Evolutionary conservation across 2,329 filamentous ascomycete genomes (phyloP).

Genomic region (Diaporthe velutina): DNA sequence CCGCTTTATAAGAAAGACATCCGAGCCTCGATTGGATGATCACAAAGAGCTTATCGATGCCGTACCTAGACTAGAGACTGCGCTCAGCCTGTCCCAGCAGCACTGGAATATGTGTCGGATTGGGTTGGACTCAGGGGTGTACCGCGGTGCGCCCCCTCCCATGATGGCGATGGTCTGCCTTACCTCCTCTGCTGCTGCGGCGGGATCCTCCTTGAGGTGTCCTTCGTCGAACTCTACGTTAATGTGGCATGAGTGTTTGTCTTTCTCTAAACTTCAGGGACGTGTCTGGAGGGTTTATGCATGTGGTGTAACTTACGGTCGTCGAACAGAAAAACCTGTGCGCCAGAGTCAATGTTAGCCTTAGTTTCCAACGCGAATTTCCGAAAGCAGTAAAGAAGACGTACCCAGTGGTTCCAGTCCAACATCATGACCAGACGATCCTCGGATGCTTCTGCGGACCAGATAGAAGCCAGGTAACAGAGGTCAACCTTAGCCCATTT

Average conservation of each 20-base stretch:
- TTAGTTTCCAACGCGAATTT: neutral
- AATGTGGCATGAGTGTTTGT: neutral
- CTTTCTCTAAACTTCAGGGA: neutral
- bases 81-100: neutral
- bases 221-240: neutral
- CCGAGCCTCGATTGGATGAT: neutral
- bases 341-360: neutral
- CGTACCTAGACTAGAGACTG: neutral
- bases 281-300: neutral
- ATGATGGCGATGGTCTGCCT: neutral
- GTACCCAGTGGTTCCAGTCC: conserved; percentile 7
- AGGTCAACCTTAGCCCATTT: neutral
- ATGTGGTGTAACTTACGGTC: neutral
- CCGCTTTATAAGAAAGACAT: neutral
- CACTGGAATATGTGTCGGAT: neutral
- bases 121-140: neutral
- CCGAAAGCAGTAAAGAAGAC: neutral
- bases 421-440: neutral
- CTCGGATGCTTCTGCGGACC: neutral
- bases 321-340: neutral
- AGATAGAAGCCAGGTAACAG: neutral
- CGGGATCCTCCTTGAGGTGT: neutral
- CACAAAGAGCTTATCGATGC: neutral
- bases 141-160: neutral
- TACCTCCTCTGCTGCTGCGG: neutral